Evolutionary conservation across 805 yeast species (phyloP).

Genomic region (Tanozyma kutaoensis): DNA sequence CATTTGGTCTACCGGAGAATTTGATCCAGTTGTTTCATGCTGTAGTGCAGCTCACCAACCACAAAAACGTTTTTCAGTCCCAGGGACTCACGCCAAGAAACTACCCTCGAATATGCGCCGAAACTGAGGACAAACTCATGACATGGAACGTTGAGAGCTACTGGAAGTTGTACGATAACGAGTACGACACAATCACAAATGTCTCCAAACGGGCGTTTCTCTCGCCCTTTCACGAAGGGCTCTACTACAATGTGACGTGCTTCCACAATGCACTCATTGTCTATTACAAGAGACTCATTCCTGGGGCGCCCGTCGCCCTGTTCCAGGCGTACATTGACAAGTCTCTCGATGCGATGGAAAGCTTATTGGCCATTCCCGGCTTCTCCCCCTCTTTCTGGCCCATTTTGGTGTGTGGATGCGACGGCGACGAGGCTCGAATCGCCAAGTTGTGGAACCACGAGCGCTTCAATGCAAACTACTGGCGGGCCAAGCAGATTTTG

Average conservation of each 20-base stretch:
- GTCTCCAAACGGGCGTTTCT: constrained; percentile 10
- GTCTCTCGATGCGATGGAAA: constrained; percentile 21
- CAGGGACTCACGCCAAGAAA: constrained; percentile 34
- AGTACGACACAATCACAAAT: constrained; percentile 7
- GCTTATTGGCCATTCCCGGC: constrained; percentile 8
- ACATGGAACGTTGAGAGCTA: constrained; percentile 28
- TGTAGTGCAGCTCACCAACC: constrained; percentile 35
- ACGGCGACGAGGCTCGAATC: constrained; percentile 10
- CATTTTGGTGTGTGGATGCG: constrained; percentile 25
- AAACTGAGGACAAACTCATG: constrained; percentile 34
- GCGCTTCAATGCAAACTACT: constrained; percentile 21
- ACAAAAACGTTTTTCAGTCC: constrained; percentile 30
- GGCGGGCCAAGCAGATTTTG: constrained; percentile 43
- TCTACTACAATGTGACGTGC: constrained; percentile 21
- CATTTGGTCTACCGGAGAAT: constrained; percentile 35
- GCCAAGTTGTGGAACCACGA: constrained; percentile 20
- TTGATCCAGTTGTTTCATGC: constrained; percentile 33
- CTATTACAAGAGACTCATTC: constrained; percentile 33
- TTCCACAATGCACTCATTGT: constrained; percentile 31
- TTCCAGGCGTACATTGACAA: constrained; percentile 21
- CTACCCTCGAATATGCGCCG: constrained; percentile 43
- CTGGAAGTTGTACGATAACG: constrained; percentile 25
- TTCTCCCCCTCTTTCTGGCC: constrained; percentile 36
- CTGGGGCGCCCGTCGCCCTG: constrained; percentile 20
- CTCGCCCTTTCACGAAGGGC: constrained; percentile 24